Percentiles rank a stretch among this genome's conserved stretches.
Conservation (phyloP, 306 rosid species). For the Begonia masoniana region DNA sequence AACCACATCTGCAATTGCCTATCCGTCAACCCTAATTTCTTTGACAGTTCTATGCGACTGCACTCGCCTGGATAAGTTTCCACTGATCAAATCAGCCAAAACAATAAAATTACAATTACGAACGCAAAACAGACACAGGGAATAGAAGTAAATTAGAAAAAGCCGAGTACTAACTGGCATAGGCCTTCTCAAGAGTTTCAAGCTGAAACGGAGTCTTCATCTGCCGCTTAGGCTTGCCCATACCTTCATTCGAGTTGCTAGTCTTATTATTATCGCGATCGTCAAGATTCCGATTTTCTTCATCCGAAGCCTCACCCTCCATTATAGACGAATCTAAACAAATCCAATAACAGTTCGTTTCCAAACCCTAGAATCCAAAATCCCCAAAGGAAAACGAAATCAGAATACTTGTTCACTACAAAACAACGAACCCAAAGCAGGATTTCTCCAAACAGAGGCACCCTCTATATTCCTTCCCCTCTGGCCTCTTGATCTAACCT, state of each 20-base stretch:
- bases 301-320: conserved; percentile 65
- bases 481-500: conserved; percentile 12
- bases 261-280: conserved; percentile 32
- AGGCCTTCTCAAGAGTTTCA: conserved; percentile 84
- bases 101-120: conserved; percentile 8
- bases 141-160: background rate
- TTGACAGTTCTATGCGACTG: conserved; percentile 60
- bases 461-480: conserved; percentile 4
- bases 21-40: conserved; percentile 83
- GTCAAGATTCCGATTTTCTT: conserved; percentile 31
- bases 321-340: conserved; percentile 45
- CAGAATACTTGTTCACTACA: conserved; percentile 6
- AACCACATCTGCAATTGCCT: conserved; percentile 99
- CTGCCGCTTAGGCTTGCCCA: conserved; percentile 93
- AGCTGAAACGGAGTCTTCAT: conserved; percentile 99
- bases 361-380: conserved; percentile 40
- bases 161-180: conserved; percentile 38
- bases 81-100: conserved; percentile 44
- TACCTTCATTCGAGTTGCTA: conserved; percentile 80
- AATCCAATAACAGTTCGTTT: conserved; percentile 21
- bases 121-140: background rate
- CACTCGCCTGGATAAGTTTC: conserved; percentile 85
- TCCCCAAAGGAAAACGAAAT: conserved; percentile 11
- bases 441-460: conserved; percentile 16
- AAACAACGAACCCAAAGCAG: conserved; percentile 6